Evolutionary conservation across 495 filamentous ascomycete species (phyloP).

Genomic region (Talaromyces ruber): DNA sequence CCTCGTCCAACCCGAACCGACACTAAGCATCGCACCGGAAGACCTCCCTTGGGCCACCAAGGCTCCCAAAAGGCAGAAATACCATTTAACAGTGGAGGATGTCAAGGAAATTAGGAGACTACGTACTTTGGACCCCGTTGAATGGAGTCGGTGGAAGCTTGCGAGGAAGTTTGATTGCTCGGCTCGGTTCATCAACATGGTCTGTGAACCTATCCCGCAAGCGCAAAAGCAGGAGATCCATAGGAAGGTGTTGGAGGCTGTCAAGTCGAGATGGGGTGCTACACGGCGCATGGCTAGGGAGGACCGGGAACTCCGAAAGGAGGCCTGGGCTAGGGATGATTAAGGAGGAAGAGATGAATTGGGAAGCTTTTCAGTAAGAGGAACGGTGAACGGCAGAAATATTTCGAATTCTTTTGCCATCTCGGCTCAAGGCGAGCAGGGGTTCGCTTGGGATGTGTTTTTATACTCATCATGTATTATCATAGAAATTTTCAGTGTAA

Average conservation of each 20-base stretch:
- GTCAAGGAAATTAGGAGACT: conserved; percentile 72
- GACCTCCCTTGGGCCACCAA: conserved; percentile 50
- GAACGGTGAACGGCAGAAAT: not conserved
- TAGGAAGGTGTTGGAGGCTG: conserved; percentile 47
- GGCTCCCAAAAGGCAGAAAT: conserved; percentile 48
- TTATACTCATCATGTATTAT: conserved; percentile 1
- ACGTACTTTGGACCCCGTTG: conserved; percentile 54
- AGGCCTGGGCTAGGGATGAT: conserved; percentile 44
- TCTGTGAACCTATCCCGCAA: conserved; percentile 36
- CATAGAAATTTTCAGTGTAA: conserved; percentile 2
- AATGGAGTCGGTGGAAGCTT: conserved; percentile 62
- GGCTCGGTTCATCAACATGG: conserved; percentile 58
- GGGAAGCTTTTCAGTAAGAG: not conserved
- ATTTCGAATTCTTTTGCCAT: not conserved
- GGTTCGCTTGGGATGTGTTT: not conserved
- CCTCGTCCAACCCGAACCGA: conserved; percentile 29
- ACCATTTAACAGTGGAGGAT: conserved; percentile 67
- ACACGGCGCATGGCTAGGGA: conserved; percentile 62
- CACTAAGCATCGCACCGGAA: conserved; percentile 13
- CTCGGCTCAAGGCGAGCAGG: not conserved
- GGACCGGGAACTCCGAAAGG: conserved; percentile 61
- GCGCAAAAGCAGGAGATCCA: conserved; percentile 37
- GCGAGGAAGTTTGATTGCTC: conserved; percentile 72
- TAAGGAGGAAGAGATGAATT: conserved; percentile 10
- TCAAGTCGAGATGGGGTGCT: conserved; percentile 66